Base-by-base conservation (phyloP, 345 rosid species). In the Citrus maxima region DNA sequence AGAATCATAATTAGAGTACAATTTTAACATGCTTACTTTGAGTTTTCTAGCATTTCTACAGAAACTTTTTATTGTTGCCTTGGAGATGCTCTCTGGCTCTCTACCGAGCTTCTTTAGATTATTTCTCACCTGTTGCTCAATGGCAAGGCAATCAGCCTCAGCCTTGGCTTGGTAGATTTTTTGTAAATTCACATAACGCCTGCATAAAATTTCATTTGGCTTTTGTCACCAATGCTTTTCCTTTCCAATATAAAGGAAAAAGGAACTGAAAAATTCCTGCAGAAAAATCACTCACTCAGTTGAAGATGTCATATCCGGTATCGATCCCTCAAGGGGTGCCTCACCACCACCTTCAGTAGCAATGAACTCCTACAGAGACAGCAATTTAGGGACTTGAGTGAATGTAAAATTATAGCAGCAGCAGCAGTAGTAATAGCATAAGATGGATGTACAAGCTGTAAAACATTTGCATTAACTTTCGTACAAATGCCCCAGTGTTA, bases 271-370 rank as follows among this genome's bases (percentile, higher is more conserved):
- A 64, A 60, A 54, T 78, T 40, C 68, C 24, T 0, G 59, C 28
- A 16, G 27, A 35, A 19, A 67, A 37, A 76, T 60, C 58, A 89
- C 96, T 88, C 67, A 95, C 99, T 95, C 99, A 34, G 99, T 95
- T 80, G 99, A 93, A 80, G 99, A 95, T 37, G 99, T 95, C 97
- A 95, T 95, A 87, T 95, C 99, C 13, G 98, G 99, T 70, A 95
- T 92, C n/a, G 95, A 91, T 55, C 99, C 99, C 88, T 94, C 98
- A 70, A 96, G 97, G 24, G 99, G 99, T 80, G 86, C 93, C 84
- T 94, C 99, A 49, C 95, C 97, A 75, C 82, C 83, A 51, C 99
- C 98, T 91, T 96, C 98, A 85, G 88, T 88, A 60, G 74, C 79
- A 83, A 96, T 87, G 85, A 96, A 96, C 77, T 96, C 99, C 99